Conservation (phyloP, 2,329 filamentous ascomycete genomes). For the Fusarium graminum region DNA sequence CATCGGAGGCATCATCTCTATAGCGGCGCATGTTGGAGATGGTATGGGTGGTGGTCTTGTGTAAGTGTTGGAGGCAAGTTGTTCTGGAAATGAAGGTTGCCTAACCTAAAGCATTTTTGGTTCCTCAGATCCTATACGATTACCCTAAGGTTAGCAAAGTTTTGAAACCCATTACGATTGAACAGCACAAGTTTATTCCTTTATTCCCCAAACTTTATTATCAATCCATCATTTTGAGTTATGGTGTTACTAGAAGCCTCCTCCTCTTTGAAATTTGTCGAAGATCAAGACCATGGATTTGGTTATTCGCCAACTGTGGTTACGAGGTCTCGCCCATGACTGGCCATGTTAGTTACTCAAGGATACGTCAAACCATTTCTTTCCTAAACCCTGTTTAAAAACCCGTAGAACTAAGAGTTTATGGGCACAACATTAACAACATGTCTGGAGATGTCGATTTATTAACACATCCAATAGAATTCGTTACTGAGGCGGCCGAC, state of each 20-base stretch:
- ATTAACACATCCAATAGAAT: not conserved
- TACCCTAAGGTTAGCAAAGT: not conserved
- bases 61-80: conserved; percentile 18
- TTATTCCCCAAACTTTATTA: not conserved
- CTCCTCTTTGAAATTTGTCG: too few species aligned
- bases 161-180: too few species aligned
- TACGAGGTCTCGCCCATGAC: too few species aligned
- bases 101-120: conserved; percentile 15
- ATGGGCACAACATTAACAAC: too few species aligned
- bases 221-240: not conserved
- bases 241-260: too few species aligned
- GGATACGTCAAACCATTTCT: too few species aligned
- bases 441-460: not conserved
- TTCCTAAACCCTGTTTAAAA: too few species aligned
- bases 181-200: too few species aligned
- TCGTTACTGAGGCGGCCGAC: conserved; percentile 18
- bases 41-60: not conserved
- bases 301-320: too few species aligned
- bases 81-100: not conserved
- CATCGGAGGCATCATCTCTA: conserved; percentile 44
- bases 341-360: too few species aligned
- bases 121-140: conserved; percentile 1
- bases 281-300: too few species aligned
- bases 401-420: too few species aligned
- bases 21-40: conserved; percentile 47